Conservation (phyloP, 2,329 filamentous ascomycete species). For the Colletotrichum gigasporum region DNA sequence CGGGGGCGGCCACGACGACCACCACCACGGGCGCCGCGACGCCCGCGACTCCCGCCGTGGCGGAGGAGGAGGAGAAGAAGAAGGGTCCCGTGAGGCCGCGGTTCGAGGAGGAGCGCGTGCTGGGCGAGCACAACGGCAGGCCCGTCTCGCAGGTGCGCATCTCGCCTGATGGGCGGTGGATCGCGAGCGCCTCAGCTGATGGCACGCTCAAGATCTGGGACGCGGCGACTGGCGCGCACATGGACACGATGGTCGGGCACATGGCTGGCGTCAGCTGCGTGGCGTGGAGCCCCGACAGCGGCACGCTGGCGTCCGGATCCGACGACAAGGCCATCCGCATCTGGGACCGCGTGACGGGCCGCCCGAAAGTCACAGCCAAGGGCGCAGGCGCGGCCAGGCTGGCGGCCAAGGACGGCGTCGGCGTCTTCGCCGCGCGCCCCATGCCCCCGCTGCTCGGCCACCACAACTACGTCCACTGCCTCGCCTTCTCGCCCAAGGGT, state of each 20-base stretch:
- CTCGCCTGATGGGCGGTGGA: conserved; percentile 88
- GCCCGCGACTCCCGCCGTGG: conserved; percentile 26
- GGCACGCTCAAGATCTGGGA: conserved; percentile 93
- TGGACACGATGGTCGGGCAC: conserved; percentile 92
- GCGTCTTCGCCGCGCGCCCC: conserved; percentile 39
- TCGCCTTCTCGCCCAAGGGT: conserved; percentile 97
- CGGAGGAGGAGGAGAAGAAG: conserved; percentile 35
- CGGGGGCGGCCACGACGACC: conserved; percentile 41
- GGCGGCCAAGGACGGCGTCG: conserved; percentile 32
- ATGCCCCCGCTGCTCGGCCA: conserved; percentile 79
- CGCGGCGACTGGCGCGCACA: conserved; percentile 77
- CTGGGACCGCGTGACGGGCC: conserved; percentile 79
- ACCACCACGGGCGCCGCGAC: conserved; percentile 36
- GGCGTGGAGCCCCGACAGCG: conserved; percentile 92
- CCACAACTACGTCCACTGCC: conserved; percentile 93
- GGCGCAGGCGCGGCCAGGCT: conserved; percentile 34
- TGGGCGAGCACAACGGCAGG: conserved; percentile 77
- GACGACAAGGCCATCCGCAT: conserved; percentile 97
- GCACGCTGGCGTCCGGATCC: conserved; percentile 87
- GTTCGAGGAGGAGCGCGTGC: conserved; percentile 55
- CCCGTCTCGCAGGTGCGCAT: conserved; percentile 88
- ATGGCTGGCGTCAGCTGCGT: conserved; percentile 91
- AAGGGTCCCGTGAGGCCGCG: conserved; percentile 24
- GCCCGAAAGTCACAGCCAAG: conserved; percentile 59
- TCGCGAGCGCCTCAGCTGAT: conserved; percentile 91